phyloP scores from a whole-genome alignment of 202 grass and related monocot species.

The Schoenoplectus triqueter region DNA sequence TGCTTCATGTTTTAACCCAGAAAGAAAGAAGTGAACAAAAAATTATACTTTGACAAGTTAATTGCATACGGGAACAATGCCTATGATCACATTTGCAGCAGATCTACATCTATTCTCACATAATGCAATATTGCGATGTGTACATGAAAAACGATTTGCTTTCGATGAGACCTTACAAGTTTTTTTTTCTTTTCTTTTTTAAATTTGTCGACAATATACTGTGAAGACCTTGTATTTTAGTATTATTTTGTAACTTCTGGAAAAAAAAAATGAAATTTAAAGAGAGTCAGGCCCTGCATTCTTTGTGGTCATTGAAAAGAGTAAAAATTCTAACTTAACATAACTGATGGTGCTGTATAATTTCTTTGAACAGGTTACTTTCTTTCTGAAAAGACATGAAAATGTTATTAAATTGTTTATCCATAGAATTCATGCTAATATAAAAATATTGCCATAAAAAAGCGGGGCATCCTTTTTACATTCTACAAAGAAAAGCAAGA shows the following conservation, averaged over 20 bases:
- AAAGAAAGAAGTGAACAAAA: neutral
- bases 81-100: neutral
- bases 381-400: conserved; percentile 27
- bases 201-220: neutral
- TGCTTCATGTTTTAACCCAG: neutral
- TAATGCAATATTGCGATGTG: neutral
- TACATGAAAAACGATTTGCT: neutral
- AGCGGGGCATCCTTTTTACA: conserved; percentile 29
- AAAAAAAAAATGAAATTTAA: neutral
- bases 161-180: neutral
- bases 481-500: conserved; percentile 36
- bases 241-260: conserved; percentile 10
- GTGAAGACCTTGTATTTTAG: neutral
- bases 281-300: neutral
- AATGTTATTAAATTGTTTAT: conserved; percentile 28
- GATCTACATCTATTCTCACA: neutral
- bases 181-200: neutral
- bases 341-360: conserved; percentile 5
- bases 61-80: neutral
- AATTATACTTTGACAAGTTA: neutral
- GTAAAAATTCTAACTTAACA: neutral
- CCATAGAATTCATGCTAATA: neutral
- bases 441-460: conserved; percentile 27
- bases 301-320: conserved; percentile 10
- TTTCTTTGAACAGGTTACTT: conserved; percentile 20